These are phyloP conservation scores for Sporothrix brasiliensis DNA, from an alignment of 2,329 filamentous ascomycete species.

Conservation along the genomic window DNA sequence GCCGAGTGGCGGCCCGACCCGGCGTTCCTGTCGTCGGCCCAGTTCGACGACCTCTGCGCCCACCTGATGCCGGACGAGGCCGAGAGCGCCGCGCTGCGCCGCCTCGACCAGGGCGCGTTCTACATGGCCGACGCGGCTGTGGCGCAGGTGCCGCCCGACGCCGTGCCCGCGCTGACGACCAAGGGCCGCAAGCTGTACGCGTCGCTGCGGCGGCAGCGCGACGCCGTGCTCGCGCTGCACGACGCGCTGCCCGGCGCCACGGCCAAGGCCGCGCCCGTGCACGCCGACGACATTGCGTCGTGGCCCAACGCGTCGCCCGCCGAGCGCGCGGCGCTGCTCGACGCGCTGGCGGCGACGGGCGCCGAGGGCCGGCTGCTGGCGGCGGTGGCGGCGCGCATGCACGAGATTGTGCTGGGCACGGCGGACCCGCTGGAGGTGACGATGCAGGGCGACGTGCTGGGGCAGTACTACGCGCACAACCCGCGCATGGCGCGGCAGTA, in stretches of 20 bases:
- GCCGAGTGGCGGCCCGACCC: slow-evolving; percentile 34
- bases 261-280: not conserved
- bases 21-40: slow-evolving; percentile 28
- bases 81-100: slow-evolving; percentile 31
- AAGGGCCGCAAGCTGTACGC: slow-evolving; percentile 35
- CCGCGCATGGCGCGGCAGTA: slow-evolving; percentile 37
- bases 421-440: slow-evolving; percentile 41
- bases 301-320: slow-evolving; percentile 32
- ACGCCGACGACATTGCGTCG: slow-evolving; percentile 31
- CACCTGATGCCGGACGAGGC: slow-evolving; percentile 31
- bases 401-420: slow-evolving; percentile 38
- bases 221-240: slow-evolving; percentile 30
- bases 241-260: not conserved
- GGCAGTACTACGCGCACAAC: slow-evolving; percentile 36
- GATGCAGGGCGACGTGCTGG: slow-evolving; percentile 39
- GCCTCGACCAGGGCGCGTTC: slow-evolving; percentile 33
- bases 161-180: slow-evolving; percentile 22
- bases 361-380: slow-evolving; percentile 34
- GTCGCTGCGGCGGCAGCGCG: slow-evolving; percentile 30
- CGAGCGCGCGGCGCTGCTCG: slow-evolving; percentile 27
- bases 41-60: slow-evolving; percentile 33
- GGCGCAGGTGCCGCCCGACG: slow-evolving; percentile 13
- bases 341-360: slow-evolving; percentile 20
- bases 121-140: slow-evolving; percentile 36
- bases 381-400: slow-evolving; percentile 33